These are phyloP conservation scores for Kurtzmaniella natalensis DNA, from an alignment of 1,139 yeast genomes.

Conservation along the genomic window DNA sequence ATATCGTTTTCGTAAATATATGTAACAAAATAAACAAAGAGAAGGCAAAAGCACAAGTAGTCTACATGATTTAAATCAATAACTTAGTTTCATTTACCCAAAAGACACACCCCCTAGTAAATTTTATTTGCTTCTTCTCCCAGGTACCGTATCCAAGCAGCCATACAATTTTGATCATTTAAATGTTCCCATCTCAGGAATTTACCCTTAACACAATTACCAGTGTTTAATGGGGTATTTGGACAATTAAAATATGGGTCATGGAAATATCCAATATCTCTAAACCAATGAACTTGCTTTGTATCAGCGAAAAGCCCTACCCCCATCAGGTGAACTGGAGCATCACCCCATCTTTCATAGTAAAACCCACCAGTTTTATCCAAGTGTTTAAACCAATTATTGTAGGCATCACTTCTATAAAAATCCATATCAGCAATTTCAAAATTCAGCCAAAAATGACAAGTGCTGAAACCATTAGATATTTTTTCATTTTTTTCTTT, in stretches of 20 bases:
- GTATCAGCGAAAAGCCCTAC: slow-evolving; percentile 66
- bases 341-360: slow-evolving; percentile 91
- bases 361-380: slow-evolving; percentile 75
- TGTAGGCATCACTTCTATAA: slow-evolving; percentile 62
- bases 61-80: no score
- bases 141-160: slow-evolving; percentile 63
- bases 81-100: no score
- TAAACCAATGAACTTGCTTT: slow-evolving; percentile 74
- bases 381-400: slow-evolving; percentile 57
- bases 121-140: slow-evolving; percentile 28
- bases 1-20: no score
- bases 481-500: slow-evolving; percentile 44
- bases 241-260: slow-evolving; percentile 78
- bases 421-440: slow-evolving; percentile 83
- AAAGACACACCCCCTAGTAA: neutral
- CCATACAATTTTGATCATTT: slow-evolving; percentile 66
- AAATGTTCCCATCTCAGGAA: slow-evolving; percentile 38
- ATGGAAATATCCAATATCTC: slow-evolving; percentile 79
- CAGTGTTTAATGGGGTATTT: slow-evolving; percentile 23
- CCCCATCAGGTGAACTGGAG: slow-evolving; percentile 80
- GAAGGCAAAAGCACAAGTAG: no score
- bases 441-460: slow-evolving; percentile 88
- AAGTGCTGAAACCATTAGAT: slow-evolving; percentile 72
- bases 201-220: slow-evolving; percentile 25
- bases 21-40: neutral